Evolutionary conservation across 306 rosid species (phyloP).

Genomic region (Prinsepia uniflora): DNA sequence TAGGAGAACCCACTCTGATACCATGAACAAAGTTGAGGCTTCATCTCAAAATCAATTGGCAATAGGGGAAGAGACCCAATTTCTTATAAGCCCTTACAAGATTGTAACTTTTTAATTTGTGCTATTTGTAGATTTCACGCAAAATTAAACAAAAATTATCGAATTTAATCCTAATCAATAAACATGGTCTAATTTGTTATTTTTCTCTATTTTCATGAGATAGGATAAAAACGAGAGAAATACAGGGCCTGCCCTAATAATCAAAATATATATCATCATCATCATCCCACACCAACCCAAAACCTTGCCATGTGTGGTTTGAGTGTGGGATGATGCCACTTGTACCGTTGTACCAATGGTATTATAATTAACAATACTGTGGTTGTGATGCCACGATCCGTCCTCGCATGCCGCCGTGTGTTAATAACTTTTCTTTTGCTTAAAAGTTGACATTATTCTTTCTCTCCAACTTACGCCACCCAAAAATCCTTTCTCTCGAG

Average conservation of each 20-base stretch:
- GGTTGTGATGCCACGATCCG: conserved; percentile 61
- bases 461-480: conserved; percentile 24
- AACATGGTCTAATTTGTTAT: too few species aligned
- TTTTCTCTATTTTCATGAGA: background rate
- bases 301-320: background rate
- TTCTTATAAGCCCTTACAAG: too few species aligned
- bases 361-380: background rate
- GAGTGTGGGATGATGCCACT: background rate
- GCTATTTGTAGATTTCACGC: too few species aligned
- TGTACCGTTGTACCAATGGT: background rate
- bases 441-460: conserved; percentile 50
- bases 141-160: too few species aligned
- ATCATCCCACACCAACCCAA: conserved; percentile 10
- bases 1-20: too few species aligned
- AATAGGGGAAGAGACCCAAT: too few species aligned
- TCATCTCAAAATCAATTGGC: too few species aligned
- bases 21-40: too few species aligned
- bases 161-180: too few species aligned
- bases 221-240: conserved; percentile 23
- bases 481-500: background rate
- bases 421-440: conserved; percentile 4
- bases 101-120: too few species aligned
- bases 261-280: too few species aligned
- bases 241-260: conserved; percentile 31
- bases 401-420: conserved; percentile 26